These are phyloP conservation scores for Wickerhamomyces subpelliculosus DNA, from an alignment of 805 yeast genomes.

Conservation along the genomic window DNA sequence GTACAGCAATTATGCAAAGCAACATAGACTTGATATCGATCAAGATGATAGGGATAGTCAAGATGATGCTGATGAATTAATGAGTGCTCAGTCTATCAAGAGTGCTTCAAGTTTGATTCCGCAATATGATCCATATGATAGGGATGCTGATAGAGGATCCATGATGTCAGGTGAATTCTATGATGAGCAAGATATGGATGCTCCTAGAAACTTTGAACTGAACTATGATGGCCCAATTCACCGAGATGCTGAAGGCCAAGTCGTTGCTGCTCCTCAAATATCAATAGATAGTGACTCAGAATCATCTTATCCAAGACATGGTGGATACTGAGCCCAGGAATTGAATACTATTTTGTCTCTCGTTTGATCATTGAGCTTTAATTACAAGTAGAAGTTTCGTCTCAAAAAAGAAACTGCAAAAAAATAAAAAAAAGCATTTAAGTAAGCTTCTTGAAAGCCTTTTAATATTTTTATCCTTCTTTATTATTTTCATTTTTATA, in stretches of 20 bases:
- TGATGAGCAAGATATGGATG: background rate
- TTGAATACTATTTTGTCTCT: no score
- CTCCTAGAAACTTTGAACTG: background rate
- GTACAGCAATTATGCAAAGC: conserved; percentile 20
- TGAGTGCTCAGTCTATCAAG: conserved; percentile 11
- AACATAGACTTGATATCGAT: background rate
- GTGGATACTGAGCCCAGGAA: no score
- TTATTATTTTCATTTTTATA: no score
- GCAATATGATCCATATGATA: conserved; percentile 13
- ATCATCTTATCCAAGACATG: no score
- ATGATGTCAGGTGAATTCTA: background rate
- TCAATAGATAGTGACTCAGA: background rate
- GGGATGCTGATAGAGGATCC: conserved; percentile 1
- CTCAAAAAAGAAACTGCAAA: no score
- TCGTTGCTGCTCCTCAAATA: background rate
- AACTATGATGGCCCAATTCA: background rate
- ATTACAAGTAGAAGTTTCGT: no score
- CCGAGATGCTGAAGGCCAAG: background rate
- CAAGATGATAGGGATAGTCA: background rate
- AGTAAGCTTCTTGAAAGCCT: no score
- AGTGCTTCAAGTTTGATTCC: conserved; percentile 23
- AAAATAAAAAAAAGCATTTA: no score
- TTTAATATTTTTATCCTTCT: no score
- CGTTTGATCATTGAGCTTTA: no score
- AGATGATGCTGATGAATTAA: conserved; percentile 10